Evolutionary conservation across 2,329 filamentous ascomycete genomes (phyloP).

Genomic region (Stachybotrys chartarum): DNA sequence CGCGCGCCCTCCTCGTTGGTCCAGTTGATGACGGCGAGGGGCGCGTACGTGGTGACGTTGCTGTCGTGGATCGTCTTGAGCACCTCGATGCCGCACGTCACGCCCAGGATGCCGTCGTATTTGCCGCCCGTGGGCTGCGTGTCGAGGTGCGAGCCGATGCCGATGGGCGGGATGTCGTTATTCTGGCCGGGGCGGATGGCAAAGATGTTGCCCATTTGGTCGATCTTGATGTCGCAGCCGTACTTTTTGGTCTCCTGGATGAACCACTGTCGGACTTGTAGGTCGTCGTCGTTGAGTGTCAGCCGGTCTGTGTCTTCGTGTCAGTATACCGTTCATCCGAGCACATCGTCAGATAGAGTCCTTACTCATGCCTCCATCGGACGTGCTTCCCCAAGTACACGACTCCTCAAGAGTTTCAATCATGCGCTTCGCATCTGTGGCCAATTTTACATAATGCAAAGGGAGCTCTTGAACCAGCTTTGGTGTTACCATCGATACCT

Average conservation of each 20-base stretch:
- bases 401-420: too few species aligned
- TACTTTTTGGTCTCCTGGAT: constrained; percentile 52
- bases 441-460: too few species aligned
- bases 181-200: constrained; percentile 58
- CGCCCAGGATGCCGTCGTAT: constrained; percentile 72
- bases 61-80: constrained; percentile 61
- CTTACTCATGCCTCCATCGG: too few species aligned
- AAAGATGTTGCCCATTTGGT: constrained; percentile 78
- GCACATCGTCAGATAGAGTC: too few species aligned
- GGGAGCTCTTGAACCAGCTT: too few species aligned
- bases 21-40: constrained; percentile 72
- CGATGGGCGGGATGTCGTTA: constrained; percentile 54
- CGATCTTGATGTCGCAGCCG: constrained; percentile 60
- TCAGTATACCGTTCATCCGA: too few species aligned
- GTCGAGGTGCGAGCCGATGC: constrained; percentile 63
- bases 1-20: constrained; percentile 79
- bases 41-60: constrained; percentile 59
- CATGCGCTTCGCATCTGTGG: too few species aligned
- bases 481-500: too few species aligned
- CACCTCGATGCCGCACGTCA: constrained; percentile 67
- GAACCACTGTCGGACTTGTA: constrained; percentile 70
- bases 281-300: constrained; percentile 64
- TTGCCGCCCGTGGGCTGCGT: constrained; percentile 58
- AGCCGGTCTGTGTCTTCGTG: constrained; percentile 77
- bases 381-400: too few species aligned